Evolutionary conservation across 495 filamentous ascomycete genomes (phyloP).

Genomic region (Alectoria sarmentosa): DNA sequence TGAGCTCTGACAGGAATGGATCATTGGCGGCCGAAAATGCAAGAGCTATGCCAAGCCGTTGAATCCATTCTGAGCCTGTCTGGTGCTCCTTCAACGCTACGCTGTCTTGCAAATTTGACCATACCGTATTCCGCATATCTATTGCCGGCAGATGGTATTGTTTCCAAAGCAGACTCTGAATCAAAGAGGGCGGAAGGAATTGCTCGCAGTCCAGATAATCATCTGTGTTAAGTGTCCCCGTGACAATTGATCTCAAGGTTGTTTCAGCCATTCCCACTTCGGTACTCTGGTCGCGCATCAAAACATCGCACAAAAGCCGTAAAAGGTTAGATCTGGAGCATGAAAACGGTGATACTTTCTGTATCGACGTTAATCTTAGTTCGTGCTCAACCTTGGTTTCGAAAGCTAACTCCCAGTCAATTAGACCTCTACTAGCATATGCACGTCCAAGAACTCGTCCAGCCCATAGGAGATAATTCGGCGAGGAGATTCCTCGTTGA

Average conservation of each 20-base stretch:
- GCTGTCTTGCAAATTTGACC: slow-evolving; percentile 5
- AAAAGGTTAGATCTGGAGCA: slow-evolving; percentile 43
- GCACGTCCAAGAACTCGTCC: slow-evolving; percentile 76
- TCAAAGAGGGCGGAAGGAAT: slow-evolving; percentile 34
- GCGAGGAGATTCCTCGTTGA: slow-evolving; percentile 49
- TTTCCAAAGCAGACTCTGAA: slow-evolving; percentile 40
- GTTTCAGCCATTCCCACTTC: slow-evolving; percentile 72
- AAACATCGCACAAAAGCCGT: slow-evolving; percentile 56
- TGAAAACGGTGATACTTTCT: not conserved
- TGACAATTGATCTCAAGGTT: slow-evolving; percentile 64
- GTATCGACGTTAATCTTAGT: not conserved
- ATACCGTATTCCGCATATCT: not conserved
- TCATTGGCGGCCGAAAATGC: slow-evolving; percentile 52
- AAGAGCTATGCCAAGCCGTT: slow-evolving; percentile 53
- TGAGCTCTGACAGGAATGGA: slow-evolving; percentile 58
- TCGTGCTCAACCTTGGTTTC: slow-evolving; percentile 38
- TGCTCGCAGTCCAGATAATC: slow-evolving; percentile 44
- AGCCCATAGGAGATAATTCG: slow-evolving; percentile 74
- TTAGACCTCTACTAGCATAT: slow-evolving; percentile 66
- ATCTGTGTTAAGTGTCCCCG: slow-evolving; percentile 41
- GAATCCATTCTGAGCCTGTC: slow-evolving; percentile 52
- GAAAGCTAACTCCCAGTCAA: slow-evolving; percentile 48
- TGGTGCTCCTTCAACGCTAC: slow-evolving; percentile 21
- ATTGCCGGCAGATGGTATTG: slow-evolving; percentile 37
- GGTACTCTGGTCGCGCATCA: slow-evolving; percentile 52